These are phyloP conservation scores for Athelia sp. DNA, from an alignment of 1,284 basidiomycete genomes.

Conservation along the genomic window DNA sequence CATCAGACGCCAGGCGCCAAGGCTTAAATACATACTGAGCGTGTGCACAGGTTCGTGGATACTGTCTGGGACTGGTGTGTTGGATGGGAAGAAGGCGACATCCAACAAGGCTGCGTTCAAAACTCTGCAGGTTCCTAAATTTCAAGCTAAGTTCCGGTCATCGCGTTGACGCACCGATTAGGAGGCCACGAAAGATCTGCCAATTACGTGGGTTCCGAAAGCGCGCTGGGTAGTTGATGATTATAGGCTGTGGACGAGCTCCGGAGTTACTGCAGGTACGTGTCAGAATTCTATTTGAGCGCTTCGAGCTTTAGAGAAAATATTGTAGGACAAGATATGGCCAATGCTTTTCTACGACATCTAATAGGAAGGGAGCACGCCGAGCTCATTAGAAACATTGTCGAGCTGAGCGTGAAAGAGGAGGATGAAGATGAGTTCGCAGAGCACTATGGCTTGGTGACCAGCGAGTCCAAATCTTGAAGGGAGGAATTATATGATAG, in stretches of 20 bases:
- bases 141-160: not conserved
- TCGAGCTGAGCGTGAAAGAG: conserved; percentile 23
- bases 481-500: too few species aligned
- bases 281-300: not conserved
- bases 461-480: too few species aligned
- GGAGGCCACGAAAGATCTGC: conserved; percentile 16
- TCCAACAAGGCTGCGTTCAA: conserved; percentile 19
- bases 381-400: conserved; percentile 15
- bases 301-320: not conserved
- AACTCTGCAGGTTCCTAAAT: conserved; percentile 9
- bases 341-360: conserved; percentile 28
- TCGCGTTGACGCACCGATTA: conserved; percentile 5
- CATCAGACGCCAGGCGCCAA: conserved; percentile 17
- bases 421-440: conserved; percentile 32
- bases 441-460: conserved; percentile 20
- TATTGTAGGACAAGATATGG: conserved; percentile 25
- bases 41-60: conserved; percentile 23
- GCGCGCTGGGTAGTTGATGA: conserved; percentile 35
- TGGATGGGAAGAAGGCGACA: conserved; percentile 21
- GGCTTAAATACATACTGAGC: conserved; percentile 14
- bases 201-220: conserved; percentile 27
- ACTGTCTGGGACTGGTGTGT: conserved; percentile 16
- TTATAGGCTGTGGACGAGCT: conserved; percentile 30
- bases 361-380: conserved; percentile 25
- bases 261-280: conserved; percentile 32